phyloP scores from a whole-genome alignment of 805 yeast genomes.

The Middelhovenomyces tepae region DNA sequence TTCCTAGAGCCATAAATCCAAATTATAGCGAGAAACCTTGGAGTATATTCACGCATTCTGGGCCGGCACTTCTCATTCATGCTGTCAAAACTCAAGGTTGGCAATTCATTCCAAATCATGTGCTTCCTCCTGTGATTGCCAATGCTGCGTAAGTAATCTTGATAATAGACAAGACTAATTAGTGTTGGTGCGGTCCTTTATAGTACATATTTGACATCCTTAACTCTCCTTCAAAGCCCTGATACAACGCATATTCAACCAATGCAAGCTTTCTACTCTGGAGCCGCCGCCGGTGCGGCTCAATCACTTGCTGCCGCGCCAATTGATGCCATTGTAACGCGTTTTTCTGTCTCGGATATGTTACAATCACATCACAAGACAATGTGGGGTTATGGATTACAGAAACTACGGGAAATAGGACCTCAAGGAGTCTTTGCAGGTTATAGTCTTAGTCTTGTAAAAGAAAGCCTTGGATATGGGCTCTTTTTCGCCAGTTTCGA shows the following conservation, averaged over 20 bases:
- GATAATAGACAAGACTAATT: not conserved
- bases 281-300: conserved; percentile 74
- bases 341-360: conserved; percentile 70
- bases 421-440: conserved; percentile 85
- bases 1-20: conserved; percentile 30
- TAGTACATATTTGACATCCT: conserved; percentile 57
- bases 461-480: conserved; percentile 78
- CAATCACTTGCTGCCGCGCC: conserved; percentile 94
- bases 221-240: conserved; percentile 18
- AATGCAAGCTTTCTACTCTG: conserved; percentile 52
- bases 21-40: conserved; percentile 25
- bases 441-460: conserved; percentile 62
- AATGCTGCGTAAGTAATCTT: conserved; percentile 48
- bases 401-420: conserved; percentile 66
- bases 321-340: conserved; percentile 77
- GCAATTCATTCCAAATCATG: conserved; percentile 72
- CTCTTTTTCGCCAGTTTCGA: conserved; percentile 77
- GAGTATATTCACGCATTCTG: conserved; percentile 59
- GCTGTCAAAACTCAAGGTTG: conserved; percentile 77
- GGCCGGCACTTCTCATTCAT: conserved; percentile 60
- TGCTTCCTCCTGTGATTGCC: conserved; percentile 80
- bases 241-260: conserved; percentile 16
- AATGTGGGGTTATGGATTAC: conserved; percentile 67
- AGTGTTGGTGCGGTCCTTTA: conserved; percentile 73
- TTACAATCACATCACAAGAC: conserved; percentile 58